phyloP scores from a whole-genome alignment of 2,329 filamentous ascomycete genomes.

The Fonsecaea pugnacius region DNA sequence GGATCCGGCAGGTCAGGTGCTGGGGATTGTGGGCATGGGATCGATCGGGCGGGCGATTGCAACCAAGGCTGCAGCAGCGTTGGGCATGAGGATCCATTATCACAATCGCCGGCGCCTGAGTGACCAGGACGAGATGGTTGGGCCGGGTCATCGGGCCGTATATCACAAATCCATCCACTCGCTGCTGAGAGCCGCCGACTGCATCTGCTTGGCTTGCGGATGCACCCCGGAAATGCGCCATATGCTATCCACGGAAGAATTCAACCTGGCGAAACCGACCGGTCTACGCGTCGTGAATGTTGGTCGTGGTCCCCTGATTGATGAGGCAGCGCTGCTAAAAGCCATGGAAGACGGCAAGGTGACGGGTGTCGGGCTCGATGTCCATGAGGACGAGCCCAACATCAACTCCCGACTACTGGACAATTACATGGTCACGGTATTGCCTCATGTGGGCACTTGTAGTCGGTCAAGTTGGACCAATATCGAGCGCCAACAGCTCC shows the following conservation, averaged over 20 bases:
- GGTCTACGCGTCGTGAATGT: constrained; percentile 77
- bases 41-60: constrained; percentile 8
- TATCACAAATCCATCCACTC: constrained; percentile 40
- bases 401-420: constrained; percentile 5
- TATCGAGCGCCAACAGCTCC: constrained; percentile 38
- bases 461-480: constrained; percentile 38
- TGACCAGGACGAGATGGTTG: not conserved
- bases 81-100: constrained; percentile 22
- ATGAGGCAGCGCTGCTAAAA: constrained; percentile 71
- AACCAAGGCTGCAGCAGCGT: constrained; percentile 1
- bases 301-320: constrained; percentile 76
- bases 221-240: constrained; percentile 31
- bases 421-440: constrained; percentile 12
- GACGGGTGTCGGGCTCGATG: constrained; percentile 76
- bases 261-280: not conserved
- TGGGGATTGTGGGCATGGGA: constrained; percentile 15
- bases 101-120: not conserved
- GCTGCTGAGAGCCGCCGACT: constrained; percentile 39
- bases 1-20: constrained; percentile 4
- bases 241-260: constrained; percentile 6
- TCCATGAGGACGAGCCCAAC: constrained; percentile 43
- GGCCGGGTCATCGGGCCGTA: constrained; percentile 23
- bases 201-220: constrained; percentile 44
- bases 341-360: constrained; percentile 72
- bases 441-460: constrained; percentile 37